Evolutionary conservation across 106 monocot genomes (phyloP), one percentile per base, ranked within the genome.

Genomic region (Dioscorea zingiberensis): DNA sequence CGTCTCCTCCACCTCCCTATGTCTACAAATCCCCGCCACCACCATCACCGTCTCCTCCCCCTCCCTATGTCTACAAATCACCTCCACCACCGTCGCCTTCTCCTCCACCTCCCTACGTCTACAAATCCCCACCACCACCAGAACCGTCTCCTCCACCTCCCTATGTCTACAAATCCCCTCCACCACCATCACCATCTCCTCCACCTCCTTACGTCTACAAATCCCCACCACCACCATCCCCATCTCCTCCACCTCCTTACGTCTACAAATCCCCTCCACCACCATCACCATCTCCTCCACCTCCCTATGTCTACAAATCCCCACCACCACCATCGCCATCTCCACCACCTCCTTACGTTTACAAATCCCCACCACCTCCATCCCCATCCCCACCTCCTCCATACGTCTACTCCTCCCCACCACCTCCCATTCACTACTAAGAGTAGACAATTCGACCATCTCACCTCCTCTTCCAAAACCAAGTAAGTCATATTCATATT

Each of bases 231-330:
- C 74, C 74, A 17, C 67, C 67, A 0, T 11, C 10, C 4, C 56
- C 72, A 8, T 62, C 71, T 0, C 57, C 51, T 18, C 51, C 51
- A 18, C 51, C 51, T 8, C 38, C 38, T 10, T 38, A 38, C 10
- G 13, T 27, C 29, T 25, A 44, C 69, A 55, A 62, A 22, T 28
- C 74, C 2, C 68, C 74, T 4, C 64, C 73, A 29, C 73, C 73
- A 19, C 73, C 73, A 27, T 25, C 59, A 13, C 65, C 65, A 0
- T 48, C 64, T 11, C 64, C 73, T 1, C 64, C 73, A 1, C 65
- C 64, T 0, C 73, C 65, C 1, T 73, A 72, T 5, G 1, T 25
- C 18, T 72, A 63, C 44, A 63, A 44, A 9, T 55, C 67, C 0
- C 67, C 67, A 21, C 67, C 67, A 19, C 55, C 54, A 15, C 67